Percentiles rank a stretch among this genome's conserved stretches.
Conservation (phyloP, 495 filamentous ascomycete genomes). For the Ramalina intermedia region DNA sequence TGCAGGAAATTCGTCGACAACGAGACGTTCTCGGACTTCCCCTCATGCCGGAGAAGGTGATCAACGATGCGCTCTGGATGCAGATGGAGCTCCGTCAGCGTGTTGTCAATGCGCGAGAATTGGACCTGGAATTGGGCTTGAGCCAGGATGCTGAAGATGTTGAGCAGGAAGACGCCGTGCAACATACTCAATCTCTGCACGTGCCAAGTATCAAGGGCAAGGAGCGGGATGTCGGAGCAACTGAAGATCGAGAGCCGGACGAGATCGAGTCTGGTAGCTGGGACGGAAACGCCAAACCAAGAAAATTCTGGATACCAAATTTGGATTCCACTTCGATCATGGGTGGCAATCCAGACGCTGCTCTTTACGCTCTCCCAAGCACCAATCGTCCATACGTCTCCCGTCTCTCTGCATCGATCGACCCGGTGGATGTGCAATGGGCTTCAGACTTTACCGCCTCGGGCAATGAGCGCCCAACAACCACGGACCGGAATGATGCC, state of each 20-base stretch:
- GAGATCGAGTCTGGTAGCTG: constrained; percentile 31
- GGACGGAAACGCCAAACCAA: constrained; percentile 35
- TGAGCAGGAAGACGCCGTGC: constrained; percentile 2
- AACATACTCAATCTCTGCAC: constrained; percentile 7
- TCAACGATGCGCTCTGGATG: constrained; percentile 41
- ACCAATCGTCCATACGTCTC: constrained; percentile 17
- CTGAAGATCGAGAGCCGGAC: constrained; percentile 15
- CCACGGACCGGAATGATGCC: constrained; percentile 18
- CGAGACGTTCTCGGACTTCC: constrained; percentile 39
- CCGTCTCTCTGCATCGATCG: constrained; percentile 28
- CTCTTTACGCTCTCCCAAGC: constrained; percentile 19
- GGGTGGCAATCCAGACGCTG: constrained; percentile 33
- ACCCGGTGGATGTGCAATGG: constrained; percentile 36
- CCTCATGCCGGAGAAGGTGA: constrained; percentile 37
- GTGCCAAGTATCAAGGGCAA: constrained; percentile 27
- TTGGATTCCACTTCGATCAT: constrained; percentile 44
- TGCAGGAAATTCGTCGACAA: constrained; percentile 37
- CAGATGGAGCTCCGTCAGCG: constrained; percentile 39
- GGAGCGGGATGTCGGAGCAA: constrained; percentile 14
- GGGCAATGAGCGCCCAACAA: constrained; percentile 20
- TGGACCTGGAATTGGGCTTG: constrained; percentile 32
- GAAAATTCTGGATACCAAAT: constrained; percentile 44
- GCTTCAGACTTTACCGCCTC: constrained; percentile 33
- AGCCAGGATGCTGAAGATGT: constrained; percentile 18
- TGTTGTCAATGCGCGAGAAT: constrained; percentile 38